Percentiles rank a stretch among this genome's conserved stretches.
These are phyloP conservation scores for Zygotorulaspora danielsina DNA, from an alignment of 805 yeast species.

Conservation along the genomic window DNA sequence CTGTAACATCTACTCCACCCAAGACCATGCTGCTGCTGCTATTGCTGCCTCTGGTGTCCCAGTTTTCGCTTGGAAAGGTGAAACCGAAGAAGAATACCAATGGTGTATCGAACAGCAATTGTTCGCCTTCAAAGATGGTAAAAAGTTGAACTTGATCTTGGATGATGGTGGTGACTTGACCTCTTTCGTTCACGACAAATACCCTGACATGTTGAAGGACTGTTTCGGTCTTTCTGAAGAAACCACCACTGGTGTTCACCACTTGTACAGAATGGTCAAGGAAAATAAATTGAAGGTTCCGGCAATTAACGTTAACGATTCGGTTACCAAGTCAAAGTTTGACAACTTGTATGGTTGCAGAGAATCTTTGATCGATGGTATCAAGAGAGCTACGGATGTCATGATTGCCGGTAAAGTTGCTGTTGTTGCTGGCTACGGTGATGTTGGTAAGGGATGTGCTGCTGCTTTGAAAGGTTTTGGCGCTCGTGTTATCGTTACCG, in stretches of 20 bases:
- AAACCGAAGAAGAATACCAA: conserved; percentile 97
- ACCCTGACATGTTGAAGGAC: conserved; percentile 94
- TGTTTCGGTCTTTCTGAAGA: conserved; percentile 98
- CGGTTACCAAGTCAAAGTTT: conserved; percentile 98
- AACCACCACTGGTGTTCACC: conserved; percentile 99
- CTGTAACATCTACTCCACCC: conserved; percentile 98
- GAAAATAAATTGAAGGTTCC: conserved; percentile 91
- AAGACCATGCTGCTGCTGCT: conserved; percentile 99
- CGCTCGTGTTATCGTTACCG: conserved; percentile 96
- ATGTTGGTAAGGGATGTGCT: conserved; percentile 99
- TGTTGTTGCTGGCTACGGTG: conserved; percentile 99
- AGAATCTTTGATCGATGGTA: conserved; percentile 97
- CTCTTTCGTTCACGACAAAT: conserved; percentile 90
- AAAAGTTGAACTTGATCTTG: conserved; percentile 92
- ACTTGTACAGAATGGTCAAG: conserved; percentile 91
- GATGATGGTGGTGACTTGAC: conserved; percentile 99
- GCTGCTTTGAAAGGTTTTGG: conserved; percentile 99
- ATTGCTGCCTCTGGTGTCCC: conserved; percentile 99
- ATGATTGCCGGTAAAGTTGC: conserved; percentile 99
- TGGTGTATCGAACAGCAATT: conserved; percentile 99
- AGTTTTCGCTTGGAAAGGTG: conserved; percentile 99
- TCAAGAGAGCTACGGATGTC: conserved; percentile 99
- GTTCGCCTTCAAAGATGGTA: conserved; percentile 93
- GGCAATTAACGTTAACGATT: conserved; percentile 98
- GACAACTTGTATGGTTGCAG: conserved; percentile 99